Evolutionary conservation across 208 protist genomes (phyloP), one percentile per base, ranked within the genome.

Genomic region (Acanthamoeba castellanii): DNA sequence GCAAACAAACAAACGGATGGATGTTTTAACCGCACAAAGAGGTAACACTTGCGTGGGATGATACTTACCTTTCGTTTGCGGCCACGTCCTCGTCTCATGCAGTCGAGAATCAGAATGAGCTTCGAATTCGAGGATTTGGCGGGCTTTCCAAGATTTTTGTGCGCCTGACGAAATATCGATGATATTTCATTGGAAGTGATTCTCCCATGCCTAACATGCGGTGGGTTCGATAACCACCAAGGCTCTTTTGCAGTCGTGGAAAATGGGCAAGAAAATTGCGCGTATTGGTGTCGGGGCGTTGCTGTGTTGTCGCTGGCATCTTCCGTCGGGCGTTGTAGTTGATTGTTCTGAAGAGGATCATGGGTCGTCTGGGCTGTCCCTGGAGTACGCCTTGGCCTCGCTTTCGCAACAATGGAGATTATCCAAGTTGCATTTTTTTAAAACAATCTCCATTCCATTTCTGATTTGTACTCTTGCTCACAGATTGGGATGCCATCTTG

Each of bases 401-500:
- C 47, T 37, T 87, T 61, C 37, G 6, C 13, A 55, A 55, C 14
- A 11, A 55, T 18, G 13, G 13, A 55, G 50, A 18, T 20, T 55
- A 11, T 55, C 8, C 7, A 11, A 20, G 20, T 37, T 37, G 22
- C 20, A 20, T 37, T 37, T 37, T 27, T 25, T 70, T 70, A 5
- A 27, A 70, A 25, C 11, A 72, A 72, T 1, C 5, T 85, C 55
- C 22, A 25, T 13, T 55, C 70, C 9, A 92, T 32, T 42, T 22
- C 37, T 70, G 7, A 89, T 47, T 52, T 92, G 1, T 9, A 6
- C 7, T n/a, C 18, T 72, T 30, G 6, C 3, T 37, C 13, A 9
- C 52, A 92, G 87, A 92, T 22, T 92, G 57, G 57, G 72, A 94
- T 64, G n/a, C 90, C n/a, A 64, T 94, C 47, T 84, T 94, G 90